Conservation (phyloP, 2,329 filamentous ascomycete species). For the Apiospora phragmitis region DNA sequence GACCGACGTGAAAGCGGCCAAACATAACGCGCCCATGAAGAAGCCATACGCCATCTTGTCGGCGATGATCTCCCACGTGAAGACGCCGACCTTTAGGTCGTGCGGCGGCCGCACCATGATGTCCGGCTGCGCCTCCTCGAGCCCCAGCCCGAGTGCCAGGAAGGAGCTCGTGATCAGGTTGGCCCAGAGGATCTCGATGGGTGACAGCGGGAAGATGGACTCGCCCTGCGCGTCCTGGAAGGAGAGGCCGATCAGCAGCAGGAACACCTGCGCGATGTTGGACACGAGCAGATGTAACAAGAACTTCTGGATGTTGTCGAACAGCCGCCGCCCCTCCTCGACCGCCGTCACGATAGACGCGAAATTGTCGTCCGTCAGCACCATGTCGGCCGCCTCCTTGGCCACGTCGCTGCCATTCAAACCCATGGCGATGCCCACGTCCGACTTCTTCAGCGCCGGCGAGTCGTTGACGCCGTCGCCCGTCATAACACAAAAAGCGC, state of each 20-base stretch:
- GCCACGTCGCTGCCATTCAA: conserved; percentile 70
- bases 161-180: conserved; percentile 74
- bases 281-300: conserved; percentile 67
- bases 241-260: conserved; percentile 67
- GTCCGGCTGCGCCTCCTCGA: conserved; percentile 68
- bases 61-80: conserved; percentile 63
- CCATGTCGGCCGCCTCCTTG: conserved; percentile 84
- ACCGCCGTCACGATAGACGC: conserved; percentile 76
- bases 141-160: conserved; percentile 70
- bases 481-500: conserved; percentile 72
- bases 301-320: conserved; percentile 75
- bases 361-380: conserved; percentile 86
- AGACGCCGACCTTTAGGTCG: conserved; percentile 59
- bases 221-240: conserved; percentile 62
- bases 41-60: conserved; percentile 68
- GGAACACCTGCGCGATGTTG: conserved; percentile 69
- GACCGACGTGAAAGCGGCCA: conserved; percentile 61
- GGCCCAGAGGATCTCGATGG: conserved; percentile 75
- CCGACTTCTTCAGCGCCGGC: conserved; percentile 69
- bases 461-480: conserved; percentile 77
- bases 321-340: conserved; percentile 67
- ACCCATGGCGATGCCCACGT: conserved; percentile 77
- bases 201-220: conserved; percentile 70
- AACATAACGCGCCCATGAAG: conserved; percentile 62
- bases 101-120: conserved; percentile 68